Conservation (phyloP, 805 yeast species). For the Hanseniaspora meyeri region DNA sequence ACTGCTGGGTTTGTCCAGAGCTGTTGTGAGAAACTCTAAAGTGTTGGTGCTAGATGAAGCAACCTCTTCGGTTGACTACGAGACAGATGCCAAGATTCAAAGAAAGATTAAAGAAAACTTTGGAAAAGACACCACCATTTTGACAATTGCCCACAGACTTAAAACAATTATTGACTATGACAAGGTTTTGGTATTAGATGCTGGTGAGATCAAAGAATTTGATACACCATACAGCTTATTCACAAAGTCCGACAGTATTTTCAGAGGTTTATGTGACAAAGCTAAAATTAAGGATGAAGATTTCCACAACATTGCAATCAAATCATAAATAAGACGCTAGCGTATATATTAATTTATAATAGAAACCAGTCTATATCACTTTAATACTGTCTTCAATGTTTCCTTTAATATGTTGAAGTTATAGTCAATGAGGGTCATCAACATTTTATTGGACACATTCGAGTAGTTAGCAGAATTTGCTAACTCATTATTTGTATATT, state of each 20-base stretch:
- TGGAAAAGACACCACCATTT: slow-evolving; percentile 37
- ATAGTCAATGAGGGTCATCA: slow-evolving; percentile 67
- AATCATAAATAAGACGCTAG: too few relatives aligned
- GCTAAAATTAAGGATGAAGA: slow-evolving; percentile 18
- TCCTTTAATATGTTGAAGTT: slow-evolving; percentile 71
- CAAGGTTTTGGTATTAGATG: slow-evolving; percentile 40
- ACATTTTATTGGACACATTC: slow-evolving; percentile 13
- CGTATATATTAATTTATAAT: background rate
- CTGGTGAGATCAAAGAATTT: slow-evolving; percentile 38
- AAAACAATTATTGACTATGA: slow-evolving; percentile 46
- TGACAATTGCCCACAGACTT: slow-evolving; percentile 56
- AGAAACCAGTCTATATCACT: slow-evolving; percentile 17
- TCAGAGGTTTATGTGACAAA: slow-evolving; percentile 39
- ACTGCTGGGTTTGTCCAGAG: slow-evolving; percentile 49
- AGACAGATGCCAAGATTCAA: slow-evolving; percentile 50
- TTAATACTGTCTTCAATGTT: slow-evolving; percentile 55
- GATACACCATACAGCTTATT: slow-evolving; percentile 39
- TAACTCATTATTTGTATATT: slow-evolving; percentile 32
- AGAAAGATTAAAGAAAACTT: slow-evolving; percentile 44
- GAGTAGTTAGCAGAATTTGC: background rate
- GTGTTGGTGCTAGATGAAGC: slow-evolving; percentile 55
- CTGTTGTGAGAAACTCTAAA: slow-evolving; percentile 43
- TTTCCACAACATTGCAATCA: background rate
- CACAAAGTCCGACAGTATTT: slow-evolving; percentile 32
- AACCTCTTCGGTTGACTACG: slow-evolving; percentile 54